Percentiles rank a stretch among this genome's conserved stretches.
Conservation (phyloP, 306 rosid genomes). For the apple (Malus domestica) region DNA sequence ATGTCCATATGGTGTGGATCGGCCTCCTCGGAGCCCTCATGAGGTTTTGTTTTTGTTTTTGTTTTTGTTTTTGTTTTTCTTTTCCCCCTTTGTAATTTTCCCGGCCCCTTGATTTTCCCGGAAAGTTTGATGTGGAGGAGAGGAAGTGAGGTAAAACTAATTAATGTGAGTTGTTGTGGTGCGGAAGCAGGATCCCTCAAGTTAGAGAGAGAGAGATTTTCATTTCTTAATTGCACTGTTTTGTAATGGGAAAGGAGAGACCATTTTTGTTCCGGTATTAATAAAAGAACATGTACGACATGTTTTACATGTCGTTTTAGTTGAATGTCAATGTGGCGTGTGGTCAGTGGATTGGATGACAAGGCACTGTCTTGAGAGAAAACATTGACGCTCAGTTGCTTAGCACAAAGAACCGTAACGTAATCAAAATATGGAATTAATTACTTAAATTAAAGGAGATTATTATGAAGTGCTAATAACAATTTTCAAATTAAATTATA, state of each 20-base stretch:
- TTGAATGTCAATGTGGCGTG: no score
- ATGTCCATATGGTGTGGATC: constrained; percentile 55
- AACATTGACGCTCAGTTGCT: not conserved
- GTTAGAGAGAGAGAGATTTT: not conserved
- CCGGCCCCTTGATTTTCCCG: constrained; percentile 21
- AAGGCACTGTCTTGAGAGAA: not conserved
- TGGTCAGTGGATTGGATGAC: not conserved
- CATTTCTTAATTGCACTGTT: not conserved
- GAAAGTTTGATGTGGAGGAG: constrained; percentile 13
- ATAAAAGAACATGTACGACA: not conserved
- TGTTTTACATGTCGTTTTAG: not conserved
- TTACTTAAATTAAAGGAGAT: not conserved
- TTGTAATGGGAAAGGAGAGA: not conserved
- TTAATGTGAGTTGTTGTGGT: not conserved
- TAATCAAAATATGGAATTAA: not conserved
- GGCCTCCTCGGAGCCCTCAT: constrained; percentile 53
- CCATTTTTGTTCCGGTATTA: not conserved
- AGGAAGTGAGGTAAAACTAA: constrained; percentile 1
- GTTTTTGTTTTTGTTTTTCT: not conserved
- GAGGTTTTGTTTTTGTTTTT: not conserved
- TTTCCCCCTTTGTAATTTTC: not conserved
- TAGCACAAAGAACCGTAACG: not conserved
- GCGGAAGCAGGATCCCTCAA: not conserved
- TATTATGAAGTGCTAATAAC: fast-evolving
- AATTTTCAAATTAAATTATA: no score